Base-by-base conservation (phyloP, 2,329 filamentous ascomycete species). In the Pseudogymnoascus sp. region DNA sequence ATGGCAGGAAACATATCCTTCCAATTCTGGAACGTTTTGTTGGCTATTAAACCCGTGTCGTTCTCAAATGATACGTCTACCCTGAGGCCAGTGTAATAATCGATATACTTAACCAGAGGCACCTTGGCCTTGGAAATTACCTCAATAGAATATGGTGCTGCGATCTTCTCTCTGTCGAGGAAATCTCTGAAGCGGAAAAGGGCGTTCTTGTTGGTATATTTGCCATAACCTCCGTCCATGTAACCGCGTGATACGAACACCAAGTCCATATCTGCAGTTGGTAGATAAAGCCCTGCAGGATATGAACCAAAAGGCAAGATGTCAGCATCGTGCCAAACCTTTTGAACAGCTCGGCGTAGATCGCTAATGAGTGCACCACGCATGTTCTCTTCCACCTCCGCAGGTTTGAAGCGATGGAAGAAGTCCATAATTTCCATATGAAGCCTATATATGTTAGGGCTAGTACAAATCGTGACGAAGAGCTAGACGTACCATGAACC, bases 51-150 rank as follows among this genome's bases (percentile, higher is more conserved):
- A 10, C 94, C 94, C 44, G 89, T 90, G 37, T 87, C 76, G 71
- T 97, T 97, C 76, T 99, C 93, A 72, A 99, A 97, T 0, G 92
- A 97, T 11, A 99, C 83, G 73, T 99, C 94, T 11, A 97, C 89
- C 68, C 89, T 90, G 62, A 99, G 78, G 11, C 86, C 87, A 1
- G 92, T 97, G 62, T 82, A 70, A 62, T 78, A 80, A 71, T 99
- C 94, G 50, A 91, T 82, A 71, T 90, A 97, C 74, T 99, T 99
- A 75, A 97, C 84, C 62, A 99, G 84, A 0, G 94, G 94, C 2
- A 99, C 92, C 70, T 89, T 91, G 21, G 94, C 92, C 67, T 81
- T 79, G 1, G 82, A 71, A 67, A 99, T 91, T 35, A 88, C 80
- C 68, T 89, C 83, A 33, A 92, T 79, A 1, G 84, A 80, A 5